Evolutionary conservation across 1,139 yeast species (phyloP).

Genomic region (Diutina sp.): DNA sequence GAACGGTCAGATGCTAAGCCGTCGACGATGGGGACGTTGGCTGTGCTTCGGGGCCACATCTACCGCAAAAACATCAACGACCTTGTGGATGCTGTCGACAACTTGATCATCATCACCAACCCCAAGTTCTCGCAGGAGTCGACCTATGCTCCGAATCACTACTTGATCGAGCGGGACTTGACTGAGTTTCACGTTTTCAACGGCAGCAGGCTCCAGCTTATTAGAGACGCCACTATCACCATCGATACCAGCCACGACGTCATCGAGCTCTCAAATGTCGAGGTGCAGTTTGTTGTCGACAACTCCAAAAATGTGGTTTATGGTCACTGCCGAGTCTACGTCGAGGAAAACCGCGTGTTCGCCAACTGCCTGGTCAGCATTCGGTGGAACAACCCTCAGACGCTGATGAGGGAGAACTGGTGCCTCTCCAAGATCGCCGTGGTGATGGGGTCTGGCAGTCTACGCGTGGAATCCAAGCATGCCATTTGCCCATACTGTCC

Average conservation of each 20-base stretch:
- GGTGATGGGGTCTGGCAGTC: not conserved
- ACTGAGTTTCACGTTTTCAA: not conserved
- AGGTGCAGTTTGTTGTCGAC: not conserved
- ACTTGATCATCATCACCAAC: not conserved
- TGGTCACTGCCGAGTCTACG: not conserved
- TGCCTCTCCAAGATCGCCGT: not conserved
- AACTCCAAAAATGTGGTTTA: not conserved
- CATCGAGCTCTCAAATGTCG: not conserved
- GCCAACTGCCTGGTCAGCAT: not conserved
- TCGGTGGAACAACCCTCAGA: not conserved
- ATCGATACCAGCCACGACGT: not conserved
- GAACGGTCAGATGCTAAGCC: not conserved
- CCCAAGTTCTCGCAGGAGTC: not conserved
- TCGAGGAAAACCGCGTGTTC: not conserved
- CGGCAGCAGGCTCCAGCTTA: not conserved
- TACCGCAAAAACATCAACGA: not conserved
- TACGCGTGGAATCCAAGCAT: not conserved
- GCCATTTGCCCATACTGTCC: conserved; percentile 1
- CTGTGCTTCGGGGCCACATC: not conserved
- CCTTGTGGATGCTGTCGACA: not conserved
- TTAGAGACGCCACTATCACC: not conserved
- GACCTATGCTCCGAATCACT: not conserved
- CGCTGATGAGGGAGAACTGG: not conserved
- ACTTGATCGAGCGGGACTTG: not conserved
- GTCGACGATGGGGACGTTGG: not conserved